Evolutionary conservation across 208 protist species (phyloP).

Genomic region (Strigomonas culicis): DNA sequence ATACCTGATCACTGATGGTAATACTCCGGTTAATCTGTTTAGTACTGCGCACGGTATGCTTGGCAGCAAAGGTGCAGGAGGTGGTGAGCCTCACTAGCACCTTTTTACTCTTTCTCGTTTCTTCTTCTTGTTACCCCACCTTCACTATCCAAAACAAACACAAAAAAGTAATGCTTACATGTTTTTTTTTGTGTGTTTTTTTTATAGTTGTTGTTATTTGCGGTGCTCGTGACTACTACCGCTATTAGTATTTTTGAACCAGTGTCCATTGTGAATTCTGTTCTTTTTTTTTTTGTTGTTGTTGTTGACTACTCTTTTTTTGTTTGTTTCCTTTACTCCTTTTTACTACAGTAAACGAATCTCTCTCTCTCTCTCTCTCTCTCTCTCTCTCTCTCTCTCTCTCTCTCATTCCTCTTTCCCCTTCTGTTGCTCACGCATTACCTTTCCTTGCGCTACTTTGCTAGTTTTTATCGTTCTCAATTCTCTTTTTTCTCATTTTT

Average conservation of each 20-base stretch:
- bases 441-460: neutral
- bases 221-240: too few relatives aligned
- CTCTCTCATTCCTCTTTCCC: neutral
- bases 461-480: neutral
- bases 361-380: neutral
- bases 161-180: too few relatives aligned
- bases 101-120: too few relatives aligned
- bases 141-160: too few relatives aligned
- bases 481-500: constrained; percentile 7
- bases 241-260: too few relatives aligned
- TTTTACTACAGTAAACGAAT: constrained; percentile 2
- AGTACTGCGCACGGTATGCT: too few relatives aligned
- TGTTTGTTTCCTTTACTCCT: constrained; percentile 16
- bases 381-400: neutral
- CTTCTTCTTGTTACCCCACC: too few relatives aligned
- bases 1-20: constrained; percentile 96
- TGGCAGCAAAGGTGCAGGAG: too few relatives aligned
- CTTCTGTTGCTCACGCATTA: neutral
- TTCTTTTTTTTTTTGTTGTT: neutral
- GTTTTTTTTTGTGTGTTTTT: too few relatives aligned
- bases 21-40: constrained; percentile 94
- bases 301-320: constrained; percentile 8
- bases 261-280: neutral
- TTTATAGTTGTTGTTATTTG: too few relatives aligned
- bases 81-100: too few relatives aligned